Conservation (phyloP, 345 rosid genomes). For the Eucalyptus regnans region DNA sequence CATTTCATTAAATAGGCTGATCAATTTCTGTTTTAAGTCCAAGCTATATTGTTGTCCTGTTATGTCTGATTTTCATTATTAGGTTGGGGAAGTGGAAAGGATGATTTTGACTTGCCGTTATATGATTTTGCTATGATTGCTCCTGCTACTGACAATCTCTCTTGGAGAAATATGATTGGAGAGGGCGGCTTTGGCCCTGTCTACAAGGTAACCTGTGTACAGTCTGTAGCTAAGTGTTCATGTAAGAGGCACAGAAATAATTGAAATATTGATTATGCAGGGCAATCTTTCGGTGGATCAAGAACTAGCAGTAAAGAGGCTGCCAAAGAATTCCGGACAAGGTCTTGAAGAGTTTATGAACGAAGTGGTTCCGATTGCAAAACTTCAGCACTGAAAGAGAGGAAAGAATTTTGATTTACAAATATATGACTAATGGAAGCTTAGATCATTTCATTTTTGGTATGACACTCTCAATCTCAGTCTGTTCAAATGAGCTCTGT, state of each 20-base stretch:
- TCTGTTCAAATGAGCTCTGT: neutral
- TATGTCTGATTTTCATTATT: neutral
- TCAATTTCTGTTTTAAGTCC: neutral
- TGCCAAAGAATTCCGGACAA: constrained; percentile 17
- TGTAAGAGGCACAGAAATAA: neutral
- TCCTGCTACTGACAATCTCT: constrained; percentile 25
- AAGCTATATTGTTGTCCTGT: neutral
- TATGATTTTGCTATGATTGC: constrained; percentile 22
- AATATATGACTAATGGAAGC: constrained; percentile 30
- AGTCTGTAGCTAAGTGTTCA: neutral
- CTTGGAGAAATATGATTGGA: constrained; percentile 22
- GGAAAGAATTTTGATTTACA: constrained; percentile 14
- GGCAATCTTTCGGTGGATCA: constrained; percentile 23
- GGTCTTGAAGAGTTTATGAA: constrained; percentile 20
- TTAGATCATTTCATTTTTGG: constrained; percentile 33
- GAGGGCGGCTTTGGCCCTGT: constrained; percentile 45
- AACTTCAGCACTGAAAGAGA: constrained; percentile 30
- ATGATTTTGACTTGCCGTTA: constrained; percentile 13
- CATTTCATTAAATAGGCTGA: constrained; percentile 13
- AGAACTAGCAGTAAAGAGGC: constrained; percentile 41
- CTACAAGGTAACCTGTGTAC: constrained; percentile 10
- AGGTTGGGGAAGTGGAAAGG: neutral
- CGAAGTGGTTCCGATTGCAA: constrained; percentile 25
- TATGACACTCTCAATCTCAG: neutral
- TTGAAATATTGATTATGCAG: constrained; percentile 2